Evolutionary conservation across 1,284 basidiomycete genomes (phyloP).

Genomic region (Agaricales sp.): DNA sequence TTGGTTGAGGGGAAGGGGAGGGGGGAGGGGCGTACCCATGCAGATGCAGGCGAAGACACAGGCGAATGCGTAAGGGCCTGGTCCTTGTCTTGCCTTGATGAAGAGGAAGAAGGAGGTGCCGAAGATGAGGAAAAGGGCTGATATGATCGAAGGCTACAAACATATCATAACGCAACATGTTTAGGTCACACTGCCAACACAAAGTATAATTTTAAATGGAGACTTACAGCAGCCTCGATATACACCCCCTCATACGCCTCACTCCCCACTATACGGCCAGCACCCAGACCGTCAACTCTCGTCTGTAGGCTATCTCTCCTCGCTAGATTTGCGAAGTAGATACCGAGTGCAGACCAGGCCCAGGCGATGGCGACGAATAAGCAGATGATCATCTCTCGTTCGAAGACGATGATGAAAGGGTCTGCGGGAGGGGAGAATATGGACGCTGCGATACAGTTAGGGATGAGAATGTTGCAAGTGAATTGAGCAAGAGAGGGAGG

Average conservation of each 20-base stretch:
- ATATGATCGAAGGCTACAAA: slow-evolving; percentile 44
- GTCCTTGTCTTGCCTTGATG: slow-evolving; percentile 51
- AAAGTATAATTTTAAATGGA: too few relatives aligned
- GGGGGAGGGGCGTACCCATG: slow-evolving; percentile 26
- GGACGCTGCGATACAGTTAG: slow-evolving; percentile 28
- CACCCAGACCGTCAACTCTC: slow-evolving; percentile 21
- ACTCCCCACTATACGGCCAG: too few relatives aligned
- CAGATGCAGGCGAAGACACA: slow-evolving; percentile 49
- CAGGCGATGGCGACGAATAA: slow-evolving; percentile 41
- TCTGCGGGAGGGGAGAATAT: slow-evolving; percentile 62
- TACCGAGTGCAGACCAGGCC: slow-evolving; percentile 58
- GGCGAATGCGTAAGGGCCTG: slow-evolving; percentile 55
- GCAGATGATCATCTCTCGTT: slow-evolving; percentile 58
- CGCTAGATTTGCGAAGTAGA: slow-evolving; percentile 51
- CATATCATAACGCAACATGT: too few relatives aligned
- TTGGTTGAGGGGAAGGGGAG: not conserved
- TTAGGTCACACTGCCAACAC: too few relatives aligned
- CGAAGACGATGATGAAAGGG: slow-evolving; percentile 58
- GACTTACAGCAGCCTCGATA: slow-evolving; percentile 45
- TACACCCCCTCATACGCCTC: slow-evolving; percentile 39
- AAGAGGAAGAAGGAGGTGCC: slow-evolving; percentile 55
- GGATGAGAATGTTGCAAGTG: not conserved
- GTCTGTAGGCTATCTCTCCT: slow-evolving; percentile 35
- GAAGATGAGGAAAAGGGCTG: slow-evolving; percentile 56
- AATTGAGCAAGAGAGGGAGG: slow-evolving; percentile 1